phyloP scores from a whole-genome alignment of 495 filamentous ascomycete species.

The Aspergillus bridgeri region DNA sequence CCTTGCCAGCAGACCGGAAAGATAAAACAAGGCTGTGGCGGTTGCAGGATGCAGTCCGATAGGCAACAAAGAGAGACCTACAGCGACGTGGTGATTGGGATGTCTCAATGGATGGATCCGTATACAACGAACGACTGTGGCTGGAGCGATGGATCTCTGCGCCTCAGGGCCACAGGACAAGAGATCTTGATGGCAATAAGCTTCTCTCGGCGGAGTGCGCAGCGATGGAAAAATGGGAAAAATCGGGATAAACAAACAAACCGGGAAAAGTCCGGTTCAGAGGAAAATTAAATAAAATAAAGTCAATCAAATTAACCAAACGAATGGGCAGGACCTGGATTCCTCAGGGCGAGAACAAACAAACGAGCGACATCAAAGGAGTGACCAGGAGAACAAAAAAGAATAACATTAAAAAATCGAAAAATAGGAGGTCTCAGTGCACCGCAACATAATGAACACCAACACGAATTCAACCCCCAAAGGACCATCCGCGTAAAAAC shows the following conservation, averaged over 20 bases:
- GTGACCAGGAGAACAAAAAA: background rate
- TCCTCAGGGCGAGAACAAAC: background rate
- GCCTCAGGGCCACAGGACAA: conserved; percentile 11
- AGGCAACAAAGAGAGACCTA: background rate
- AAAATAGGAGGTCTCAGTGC: background rate
- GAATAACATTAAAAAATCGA: background rate
- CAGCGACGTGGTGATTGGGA: background rate
- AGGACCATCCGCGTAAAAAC: background rate
- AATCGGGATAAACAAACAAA: conserved; percentile 1
- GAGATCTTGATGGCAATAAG: conserved; percentile 7
- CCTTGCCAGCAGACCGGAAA: background rate
- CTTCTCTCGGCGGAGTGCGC: conserved; percentile 6
- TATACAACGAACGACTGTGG: conserved; percentile 7
- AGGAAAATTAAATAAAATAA: background rate
- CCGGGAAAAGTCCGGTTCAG: background rate
- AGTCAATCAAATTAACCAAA: background rate
- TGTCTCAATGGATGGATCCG: background rate
- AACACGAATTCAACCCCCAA: background rate
- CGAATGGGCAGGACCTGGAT: background rate
- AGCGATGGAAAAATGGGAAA: background rate
- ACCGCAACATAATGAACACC: background rate
- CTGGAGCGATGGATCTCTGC: conserved; percentile 9
- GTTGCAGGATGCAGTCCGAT: background rate
- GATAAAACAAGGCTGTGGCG: background rate
- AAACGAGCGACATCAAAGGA: background rate